phyloP scores from a whole-genome alignment of 352 stramenopile species.

The Chrysophaeum taylorii region DNA sequence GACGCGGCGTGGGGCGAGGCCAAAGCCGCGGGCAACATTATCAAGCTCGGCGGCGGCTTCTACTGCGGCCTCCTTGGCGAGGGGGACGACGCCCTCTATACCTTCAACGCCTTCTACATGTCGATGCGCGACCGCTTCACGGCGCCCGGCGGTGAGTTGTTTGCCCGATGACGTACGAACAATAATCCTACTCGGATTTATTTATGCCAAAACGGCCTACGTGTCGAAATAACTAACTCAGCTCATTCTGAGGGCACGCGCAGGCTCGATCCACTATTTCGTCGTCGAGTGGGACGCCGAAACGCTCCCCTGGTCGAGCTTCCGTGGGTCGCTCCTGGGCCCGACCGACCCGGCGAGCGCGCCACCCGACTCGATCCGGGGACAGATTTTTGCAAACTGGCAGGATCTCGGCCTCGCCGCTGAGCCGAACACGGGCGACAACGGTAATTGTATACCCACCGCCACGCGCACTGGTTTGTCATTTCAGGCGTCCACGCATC shows the following conservation, averaged over 20 bases:
- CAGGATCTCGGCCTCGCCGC: slow-evolving; percentile 43
- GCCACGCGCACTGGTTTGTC: too few species aligned
- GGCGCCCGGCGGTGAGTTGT: slow-evolving; percentile 1
- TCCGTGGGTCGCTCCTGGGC: slow-evolving; percentile 53
- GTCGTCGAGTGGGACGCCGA: slow-evolving; percentile 54
- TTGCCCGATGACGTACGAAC: too few species aligned
- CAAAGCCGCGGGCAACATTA: slow-evolving; percentile 29
- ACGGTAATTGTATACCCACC: slow-evolving; percentile 65
- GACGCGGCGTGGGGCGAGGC: slow-evolving; percentile 44
- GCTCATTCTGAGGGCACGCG: too few species aligned
- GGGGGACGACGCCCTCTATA: slow-evolving; percentile 46
- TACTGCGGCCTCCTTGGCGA: slow-evolving; percentile 45
- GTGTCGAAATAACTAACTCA: too few species aligned
- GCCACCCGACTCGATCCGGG: slow-evolving; percentile 47
- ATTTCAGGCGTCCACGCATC: slow-evolving; percentile 21
- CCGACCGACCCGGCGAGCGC: slow-evolving; percentile 57
- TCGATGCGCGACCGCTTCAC: slow-evolving; percentile 46
- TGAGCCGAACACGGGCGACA: slow-evolving; percentile 59
- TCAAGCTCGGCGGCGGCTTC: slow-evolving; percentile 67
- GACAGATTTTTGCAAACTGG: slow-evolving; percentile 46
- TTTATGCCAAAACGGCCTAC: too few species aligned
- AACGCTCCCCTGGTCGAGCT: slow-evolving; percentile 51
- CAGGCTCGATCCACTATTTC: slow-evolving; percentile 61
- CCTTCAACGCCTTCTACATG: slow-evolving; percentile 76
- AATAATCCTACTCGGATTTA: too few species aligned